Evolutionary conservation across 2,329 filamentous ascomycete genomes (phyloP).

Genomic region (Plenodomus biglobosus): DNA sequence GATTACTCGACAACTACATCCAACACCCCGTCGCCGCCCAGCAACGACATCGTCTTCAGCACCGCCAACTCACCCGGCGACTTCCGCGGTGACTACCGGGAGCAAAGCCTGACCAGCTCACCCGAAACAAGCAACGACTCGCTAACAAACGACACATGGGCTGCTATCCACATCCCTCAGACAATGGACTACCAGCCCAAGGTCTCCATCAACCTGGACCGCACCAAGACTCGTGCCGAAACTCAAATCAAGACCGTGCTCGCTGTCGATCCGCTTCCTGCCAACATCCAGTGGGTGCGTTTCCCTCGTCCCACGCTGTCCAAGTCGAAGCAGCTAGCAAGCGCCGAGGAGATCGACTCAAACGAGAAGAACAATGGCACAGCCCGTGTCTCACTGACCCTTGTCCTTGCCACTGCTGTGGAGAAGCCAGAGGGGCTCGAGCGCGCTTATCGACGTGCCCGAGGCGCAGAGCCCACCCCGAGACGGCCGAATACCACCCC

Average conservation of each 20-base stretch:
- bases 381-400: slow-evolving; percentile 28
- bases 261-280: slow-evolving; percentile 73
- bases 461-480: slow-evolving; percentile 46
- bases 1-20: slow-evolving; percentile 27
- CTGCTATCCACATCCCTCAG: slow-evolving; percentile 34
- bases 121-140: slow-evolving; percentile 31
- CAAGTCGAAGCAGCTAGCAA: slow-evolving; percentile 86
- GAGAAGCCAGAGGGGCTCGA: slow-evolving; percentile 66
- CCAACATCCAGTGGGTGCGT: slow-evolving; percentile 76
- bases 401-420: slow-evolving; percentile 94
- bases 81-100: slow-evolving; percentile 30
- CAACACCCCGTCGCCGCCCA: slow-evolving; percentile 34
- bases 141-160: slow-evolving; percentile 21
- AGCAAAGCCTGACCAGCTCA: slow-evolving; percentile 36
- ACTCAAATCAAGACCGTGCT: slow-evolving; percentile 92
- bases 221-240: slow-evolving; percentile 83
- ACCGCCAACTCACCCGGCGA: slow-evolving; percentile 37
- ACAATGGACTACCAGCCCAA: slow-evolving; percentile 18
- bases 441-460: slow-evolving; percentile 67
- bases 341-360: slow-evolving; percentile 70
- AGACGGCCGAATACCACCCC: slow-evolving; percentile 41
- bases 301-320: slow-evolving; percentile 89
- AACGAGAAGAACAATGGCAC: slow-evolving; percentile 64
- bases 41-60: slow-evolving; percentile 33
- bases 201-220: slow-evolving; percentile 31